Evolutionary conservation across 345 rosid genomes (phyloP), one percentile per base, ranked within the genome.

Genomic region (Odontarrhena argentea): DNA sequence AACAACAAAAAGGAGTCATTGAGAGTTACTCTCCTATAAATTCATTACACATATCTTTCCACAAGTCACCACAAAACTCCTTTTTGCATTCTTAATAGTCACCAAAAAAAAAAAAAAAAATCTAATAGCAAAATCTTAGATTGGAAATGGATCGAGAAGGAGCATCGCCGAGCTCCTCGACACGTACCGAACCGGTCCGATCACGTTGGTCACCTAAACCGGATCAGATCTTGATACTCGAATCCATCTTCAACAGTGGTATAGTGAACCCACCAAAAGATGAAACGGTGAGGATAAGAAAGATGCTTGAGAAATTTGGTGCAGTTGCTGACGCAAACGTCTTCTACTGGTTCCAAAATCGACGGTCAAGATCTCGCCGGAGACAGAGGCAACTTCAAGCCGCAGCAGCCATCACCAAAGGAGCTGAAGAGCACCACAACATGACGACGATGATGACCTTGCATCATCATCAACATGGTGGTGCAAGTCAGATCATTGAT

Each of bases 161-260:
- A 72, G 60, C 77, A 71, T 84, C 77, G 38, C 87, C 77, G 44
- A 70, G 76, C 37, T 76, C 71, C 63, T 74, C 80, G 7, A 77
- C 76, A 50, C 78, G 85, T 43, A 80, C 74, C 12, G 96, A 90
- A 59, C 91, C 96, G 2, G 96, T 90, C 38, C 76, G 98, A 74
- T 86, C 98, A 45, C 77, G 99, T 63, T 94, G 99, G 99, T 90
- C 96, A 35, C 99, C 99, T 6, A 94, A 94, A 76, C 95, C 97
- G 4, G 99, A 94, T 74, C 99, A 94, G 79, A 91, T 94, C 80
- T 77, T 90, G 78, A 91, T 94, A 71, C 96, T 94, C 5, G 99
- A 94, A 77, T 87, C 99, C 74, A 88, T 94, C 84, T 94, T 90
- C 79, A 94, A 90, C 57, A 91, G 99, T 65, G 99, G 99, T 26